Base-by-base conservation (phyloP, 2,329 filamentous ascomycete species). In the Cytospora leucostoma region DNA sequence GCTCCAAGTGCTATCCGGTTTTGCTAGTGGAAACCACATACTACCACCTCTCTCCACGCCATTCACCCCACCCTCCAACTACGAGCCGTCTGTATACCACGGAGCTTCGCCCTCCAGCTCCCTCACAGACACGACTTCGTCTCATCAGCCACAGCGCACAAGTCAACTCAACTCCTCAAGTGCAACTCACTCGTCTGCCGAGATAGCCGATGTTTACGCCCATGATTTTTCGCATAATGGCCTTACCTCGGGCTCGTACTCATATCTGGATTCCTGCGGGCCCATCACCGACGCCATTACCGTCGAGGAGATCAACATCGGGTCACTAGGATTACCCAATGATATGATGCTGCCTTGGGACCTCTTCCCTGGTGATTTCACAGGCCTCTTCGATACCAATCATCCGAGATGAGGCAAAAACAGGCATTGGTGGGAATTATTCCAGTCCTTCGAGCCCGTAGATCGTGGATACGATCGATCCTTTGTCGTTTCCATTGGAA, bases 241-340 rank as follows among this genome's bases (percentile, higher is more conserved):
- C 10, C 50, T 73, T 8, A 66, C 65, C 15, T 70, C 69, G 64
- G 72, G 57, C 21, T 70, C 63, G 32, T 71, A 73, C 54, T 63
- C 68, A 12, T 71, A 71, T 50, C 74, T 80, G 54, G 76, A 76
- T 3, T 19, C 8, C 7, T 47, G 44, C n/a, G 69, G 68, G 10
- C 67, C 68, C 0, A 67, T 72, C 60, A 76, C 78, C 65, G 77
- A 82, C 54, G 76, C 77, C 67, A 88, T 93, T 76, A 87, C 90
- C 66, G 91, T 93, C 67, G 87, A 92, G 71, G 89, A 93, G 67
- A 86, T 94, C 38, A 89, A 93, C 67, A 89, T 93, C 80, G 85
- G 84, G 32, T 78, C 84, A 5, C 76, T 93, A 19, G 87, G 86
- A 0, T 65, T 82, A 47, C 77, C 79, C 1, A 83, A 86, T 17